Conservation (phyloP, 257 asterid species). For the Solanum appendiculatum region DNA sequence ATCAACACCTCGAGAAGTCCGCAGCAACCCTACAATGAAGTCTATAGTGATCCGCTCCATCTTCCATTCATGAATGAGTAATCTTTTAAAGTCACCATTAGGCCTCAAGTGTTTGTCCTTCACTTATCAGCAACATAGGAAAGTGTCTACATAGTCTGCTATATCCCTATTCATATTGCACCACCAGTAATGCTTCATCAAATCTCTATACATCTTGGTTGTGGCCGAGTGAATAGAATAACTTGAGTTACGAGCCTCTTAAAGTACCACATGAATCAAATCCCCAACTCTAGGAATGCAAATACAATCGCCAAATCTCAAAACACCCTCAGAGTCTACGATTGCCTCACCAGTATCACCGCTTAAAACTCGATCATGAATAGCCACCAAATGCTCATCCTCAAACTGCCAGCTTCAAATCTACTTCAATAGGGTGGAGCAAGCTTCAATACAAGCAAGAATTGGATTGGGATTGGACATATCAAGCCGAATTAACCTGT, state of each 20-base stretch:
- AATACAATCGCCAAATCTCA: neutral
- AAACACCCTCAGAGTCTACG: neutral
- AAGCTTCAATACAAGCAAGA: no score
- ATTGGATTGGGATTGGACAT: no score
- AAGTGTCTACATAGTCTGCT: neutral
- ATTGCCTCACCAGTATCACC: neutral
- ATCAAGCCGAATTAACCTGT: neutral
- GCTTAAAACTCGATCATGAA: neutral
- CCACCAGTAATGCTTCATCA: neutral
- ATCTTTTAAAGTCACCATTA: neutral
- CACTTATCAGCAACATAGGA: neutral
- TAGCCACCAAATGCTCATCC: neutral
- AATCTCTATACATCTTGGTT: no score
- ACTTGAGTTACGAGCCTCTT: no score
- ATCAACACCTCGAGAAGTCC: no score
- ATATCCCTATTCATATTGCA: neutral
- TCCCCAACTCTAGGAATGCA: neutral
- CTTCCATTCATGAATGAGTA: neutral
- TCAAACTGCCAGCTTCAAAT: neutral
- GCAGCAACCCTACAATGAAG: no score
- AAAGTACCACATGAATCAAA: no score
- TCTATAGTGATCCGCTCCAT: neutral
- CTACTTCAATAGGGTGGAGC: neutral
- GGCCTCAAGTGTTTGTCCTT: neutral
- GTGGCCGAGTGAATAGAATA: neutral